A percentile compares a stretch with the other conserved stretches of the same genome.
Evolutionary conservation across 345 rosid genomes (phyloP).

Genomic region (Eucalyptus decipiens): DNA sequence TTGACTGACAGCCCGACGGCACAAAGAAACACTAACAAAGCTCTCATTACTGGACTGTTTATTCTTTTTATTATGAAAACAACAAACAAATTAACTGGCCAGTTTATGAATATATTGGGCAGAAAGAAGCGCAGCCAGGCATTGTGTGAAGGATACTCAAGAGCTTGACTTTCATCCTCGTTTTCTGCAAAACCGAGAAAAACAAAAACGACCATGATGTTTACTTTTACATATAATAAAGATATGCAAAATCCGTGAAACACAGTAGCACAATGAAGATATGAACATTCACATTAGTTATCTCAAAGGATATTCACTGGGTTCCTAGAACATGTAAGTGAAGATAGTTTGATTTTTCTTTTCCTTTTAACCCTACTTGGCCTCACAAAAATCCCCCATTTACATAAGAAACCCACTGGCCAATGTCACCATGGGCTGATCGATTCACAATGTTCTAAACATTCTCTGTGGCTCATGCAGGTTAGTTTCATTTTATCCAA

Average conservation of each 20-base stretch:
- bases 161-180: constrained; percentile 47
- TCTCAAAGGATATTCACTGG: background rate
- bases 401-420: background rate
- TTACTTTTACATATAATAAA: background rate
- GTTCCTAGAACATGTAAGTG: background rate
- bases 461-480: background rate
- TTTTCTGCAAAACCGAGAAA: constrained; percentile 8
- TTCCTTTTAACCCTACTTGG: background rate
- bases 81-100: background rate
- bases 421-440: background rate
- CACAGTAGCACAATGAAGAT: background rate
- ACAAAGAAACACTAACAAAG: background rate
- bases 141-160: constrained; percentile 37
- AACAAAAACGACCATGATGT: background rate
- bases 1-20: background rate
- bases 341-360: background rate
- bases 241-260: background rate
- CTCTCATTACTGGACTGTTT: background rate
- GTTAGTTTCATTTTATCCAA: background rate
- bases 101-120: background rate
- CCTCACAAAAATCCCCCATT: background rate
- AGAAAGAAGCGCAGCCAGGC: background rate
- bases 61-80: background rate
- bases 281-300: background rate
- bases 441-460: background rate